Evolutionary conservation across 345 rosid species (phyloP).

Genomic region (Eucalyptus curtisii): DNA sequence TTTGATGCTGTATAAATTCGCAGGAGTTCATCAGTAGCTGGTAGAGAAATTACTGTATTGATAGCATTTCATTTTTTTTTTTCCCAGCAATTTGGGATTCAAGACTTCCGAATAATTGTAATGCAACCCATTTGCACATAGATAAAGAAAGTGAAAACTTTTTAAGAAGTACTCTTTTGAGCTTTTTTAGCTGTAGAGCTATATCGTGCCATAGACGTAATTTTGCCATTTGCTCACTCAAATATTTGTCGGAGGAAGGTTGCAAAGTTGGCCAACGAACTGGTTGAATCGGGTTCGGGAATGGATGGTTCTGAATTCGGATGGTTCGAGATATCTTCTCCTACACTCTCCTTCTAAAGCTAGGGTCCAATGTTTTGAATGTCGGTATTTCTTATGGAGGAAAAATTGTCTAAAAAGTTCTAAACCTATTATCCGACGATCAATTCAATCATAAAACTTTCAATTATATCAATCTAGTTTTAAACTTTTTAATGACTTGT

Average conservation of each 20-base stretch:
- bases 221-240: not conserved
- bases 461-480: no score
- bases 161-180: not conserved
- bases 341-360: no score
- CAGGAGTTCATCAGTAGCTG: not conserved
- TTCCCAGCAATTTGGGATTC: not conserved
- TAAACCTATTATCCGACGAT: no score
- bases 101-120: not conserved
- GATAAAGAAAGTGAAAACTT: not conserved
- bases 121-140: not conserved
- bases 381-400: no score
- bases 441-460: no score
- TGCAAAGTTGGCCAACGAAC: not conserved
- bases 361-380: no score
- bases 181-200: not conserved
- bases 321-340: not conserved
- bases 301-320: not conserved
- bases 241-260: not conserved
- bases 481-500: no score
- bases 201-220: not conserved
- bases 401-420: no score
- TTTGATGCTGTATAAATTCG: not conserved
- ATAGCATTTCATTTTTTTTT: not conserved
- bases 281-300: not conserved
- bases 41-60: not conserved